These are phyloP conservation scores for Glonium stellatum DNA, from an alignment of 495 filamentous ascomycete species.

Conservation along the genomic window DNA sequence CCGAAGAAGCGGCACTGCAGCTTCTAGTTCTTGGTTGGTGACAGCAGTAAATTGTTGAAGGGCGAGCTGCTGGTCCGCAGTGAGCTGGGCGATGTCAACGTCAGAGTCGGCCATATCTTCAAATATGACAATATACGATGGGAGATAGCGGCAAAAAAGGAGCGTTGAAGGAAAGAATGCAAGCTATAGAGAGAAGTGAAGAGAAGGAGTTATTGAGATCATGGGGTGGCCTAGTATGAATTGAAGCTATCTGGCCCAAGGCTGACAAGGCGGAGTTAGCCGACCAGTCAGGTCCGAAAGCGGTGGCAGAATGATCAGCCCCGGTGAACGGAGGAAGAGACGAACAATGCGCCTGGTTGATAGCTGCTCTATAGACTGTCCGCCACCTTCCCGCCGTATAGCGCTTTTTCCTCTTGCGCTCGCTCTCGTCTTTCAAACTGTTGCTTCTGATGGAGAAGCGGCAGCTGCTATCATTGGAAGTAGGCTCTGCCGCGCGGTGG, in stretches of 20 bases:
- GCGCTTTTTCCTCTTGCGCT: not conserved
- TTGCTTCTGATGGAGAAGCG: constrained; percentile 26
- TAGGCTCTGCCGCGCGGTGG: constrained; percentile 21
- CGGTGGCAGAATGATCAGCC: constrained; percentile 6
- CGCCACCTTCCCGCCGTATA: not conserved
- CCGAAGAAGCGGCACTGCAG: constrained; percentile 73
- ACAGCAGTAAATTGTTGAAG: constrained; percentile 84
- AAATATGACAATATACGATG: not conserved
- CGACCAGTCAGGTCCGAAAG: no score
- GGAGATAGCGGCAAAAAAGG: not conserved
- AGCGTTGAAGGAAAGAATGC: not conserved
- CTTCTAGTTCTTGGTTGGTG: constrained; percentile 69
- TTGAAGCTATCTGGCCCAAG: no score
- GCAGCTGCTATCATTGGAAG: constrained; percentile 23
- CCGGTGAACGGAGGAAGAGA: no score
- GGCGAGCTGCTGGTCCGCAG: constrained; percentile 65
- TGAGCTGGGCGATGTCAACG: constrained; percentile 63
- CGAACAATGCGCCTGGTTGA: not conserved
- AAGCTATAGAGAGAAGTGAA: not conserved
- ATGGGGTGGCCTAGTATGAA: no score
- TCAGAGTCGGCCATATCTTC: constrained; percentile 32
- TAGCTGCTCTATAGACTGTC: not conserved
- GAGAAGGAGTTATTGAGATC: no score
- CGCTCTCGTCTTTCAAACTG: constrained; percentile 14
- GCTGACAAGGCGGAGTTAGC: no score